Evolutionary conservation across 306 rosid species (phyloP).

Genomic region (Dryas octopetala): DNA sequence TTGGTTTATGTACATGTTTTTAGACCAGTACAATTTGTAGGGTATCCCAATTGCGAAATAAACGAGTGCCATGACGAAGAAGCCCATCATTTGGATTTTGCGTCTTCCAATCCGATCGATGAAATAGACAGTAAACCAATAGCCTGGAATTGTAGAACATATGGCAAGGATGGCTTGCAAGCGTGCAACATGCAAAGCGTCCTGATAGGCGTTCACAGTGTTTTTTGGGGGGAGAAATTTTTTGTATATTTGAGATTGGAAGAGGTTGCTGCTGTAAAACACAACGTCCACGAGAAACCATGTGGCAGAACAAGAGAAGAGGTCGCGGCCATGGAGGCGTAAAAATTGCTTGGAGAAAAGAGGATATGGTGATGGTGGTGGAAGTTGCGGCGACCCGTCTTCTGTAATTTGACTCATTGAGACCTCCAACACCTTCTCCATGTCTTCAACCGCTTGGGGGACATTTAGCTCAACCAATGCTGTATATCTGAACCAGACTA

Average conservation of each 20-base stretch:
- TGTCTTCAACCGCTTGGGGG: constrained; percentile 66
- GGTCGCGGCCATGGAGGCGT: constrained; percentile 61
- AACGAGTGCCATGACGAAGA: constrained; percentile 52
- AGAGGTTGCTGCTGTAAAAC: constrained; percentile 67
- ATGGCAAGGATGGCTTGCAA: constrained; percentile 58
- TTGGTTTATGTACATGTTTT: accelerated
- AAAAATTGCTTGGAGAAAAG: constrained; percentile 53
- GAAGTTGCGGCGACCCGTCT: constrained; percentile 28
- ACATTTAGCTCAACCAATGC: constrained; percentile 70
- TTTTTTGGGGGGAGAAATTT: neutral
- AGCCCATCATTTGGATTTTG: constrained; percentile 63
- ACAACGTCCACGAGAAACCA: constrained; percentile 74
- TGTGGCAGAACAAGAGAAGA: constrained; percentile 49
- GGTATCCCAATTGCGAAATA: constrained; percentile 57
- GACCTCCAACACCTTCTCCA: constrained; percentile 68
- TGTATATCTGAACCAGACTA: constrained; percentile 54
- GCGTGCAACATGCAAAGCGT: constrained; percentile 40
- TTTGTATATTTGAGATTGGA: constrained; percentile 57
- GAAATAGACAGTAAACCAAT: constrained; percentile 63
- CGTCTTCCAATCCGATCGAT: constrained; percentile 72
- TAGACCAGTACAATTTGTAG: constrained; percentile 43
- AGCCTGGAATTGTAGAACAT: constrained; percentile 74
- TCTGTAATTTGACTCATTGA: constrained; percentile 47
- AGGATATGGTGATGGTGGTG: constrained; percentile 20
- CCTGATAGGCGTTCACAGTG: constrained; percentile 5